These are phyloP conservation scores for Actinomortierella wolfii DNA, from an alignment of 371 early-diverging fungal species.

Conservation along the genomic window DNA sequence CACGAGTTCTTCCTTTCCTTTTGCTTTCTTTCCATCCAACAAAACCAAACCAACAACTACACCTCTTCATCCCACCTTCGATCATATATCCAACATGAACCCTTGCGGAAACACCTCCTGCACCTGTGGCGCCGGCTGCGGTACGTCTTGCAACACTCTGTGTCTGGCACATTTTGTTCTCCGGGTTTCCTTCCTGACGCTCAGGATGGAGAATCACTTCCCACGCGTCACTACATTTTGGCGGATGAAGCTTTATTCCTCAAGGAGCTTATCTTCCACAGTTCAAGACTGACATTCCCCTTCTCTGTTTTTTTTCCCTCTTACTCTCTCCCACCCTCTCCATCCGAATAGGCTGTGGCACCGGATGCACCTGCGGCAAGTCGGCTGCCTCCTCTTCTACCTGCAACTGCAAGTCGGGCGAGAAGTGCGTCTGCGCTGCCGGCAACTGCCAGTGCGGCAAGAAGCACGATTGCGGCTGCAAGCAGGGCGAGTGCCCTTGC, in stretches of 20 bases:
- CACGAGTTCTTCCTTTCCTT: conserved; percentile 1
- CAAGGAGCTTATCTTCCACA: conserved; percentile 18
- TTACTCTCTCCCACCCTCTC: neutral
- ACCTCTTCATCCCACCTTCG: neutral
- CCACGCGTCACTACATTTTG: no score
- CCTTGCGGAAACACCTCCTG: conserved; percentile 36
- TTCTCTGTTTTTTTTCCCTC: neutral
- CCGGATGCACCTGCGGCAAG: conserved; percentile 36
- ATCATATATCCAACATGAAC: conserved; percentile 14
- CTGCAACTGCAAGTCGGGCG: conserved; percentile 23
- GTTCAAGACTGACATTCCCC: conserved; percentile 11
- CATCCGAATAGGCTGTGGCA: conserved; percentile 17
- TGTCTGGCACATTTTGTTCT: neutral
- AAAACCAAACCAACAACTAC: neutral
- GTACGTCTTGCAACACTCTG: conserved; percentile 9
- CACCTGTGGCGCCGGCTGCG: conserved; percentile 31
- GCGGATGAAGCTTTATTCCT: neutral
- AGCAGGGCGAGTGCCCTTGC: conserved; percentile 20
- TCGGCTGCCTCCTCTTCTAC: conserved; percentile 6
- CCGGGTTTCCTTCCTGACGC: neutral
- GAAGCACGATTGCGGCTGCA: conserved; percentile 24
- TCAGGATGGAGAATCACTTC: neutral
- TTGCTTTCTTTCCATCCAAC: neutral
- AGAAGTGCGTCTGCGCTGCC: conserved; percentile 23
- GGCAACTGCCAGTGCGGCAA: conserved; percentile 14